phyloP scores from a whole-genome alignment of 2,329 filamentous ascomycete species.

The Cladophialophora exuberans region DNA sequence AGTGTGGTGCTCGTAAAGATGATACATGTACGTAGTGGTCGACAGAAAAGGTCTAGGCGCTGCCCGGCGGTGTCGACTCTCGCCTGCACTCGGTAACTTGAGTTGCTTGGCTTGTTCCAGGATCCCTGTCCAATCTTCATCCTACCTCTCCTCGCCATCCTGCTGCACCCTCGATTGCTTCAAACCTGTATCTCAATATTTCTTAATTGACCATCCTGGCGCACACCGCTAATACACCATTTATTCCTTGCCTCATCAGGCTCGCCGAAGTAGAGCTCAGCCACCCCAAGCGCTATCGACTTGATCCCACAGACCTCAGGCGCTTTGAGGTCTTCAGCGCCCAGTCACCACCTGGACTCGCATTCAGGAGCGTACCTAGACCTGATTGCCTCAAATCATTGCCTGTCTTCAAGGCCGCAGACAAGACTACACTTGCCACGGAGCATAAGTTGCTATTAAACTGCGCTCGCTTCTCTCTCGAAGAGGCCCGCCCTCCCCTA shows the following conservation, averaged over 20 bases:
- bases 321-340: too few relatives aligned
- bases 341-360: too few relatives aligned
- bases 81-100: background rate
- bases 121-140: background rate
- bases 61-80: background rate
- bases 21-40: too few relatives aligned
- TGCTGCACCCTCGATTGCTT: background rate
- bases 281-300: background rate
- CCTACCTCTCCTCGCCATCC: background rate
- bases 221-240: background rate
- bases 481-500: too few relatives aligned
- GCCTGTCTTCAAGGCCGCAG: background rate
- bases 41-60: too few relatives aligned
- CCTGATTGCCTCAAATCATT: background rate
- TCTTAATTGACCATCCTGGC: background rate
- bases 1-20: too few relatives aligned
- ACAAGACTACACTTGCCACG: too few relatives aligned
- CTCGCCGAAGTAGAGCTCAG: background rate
- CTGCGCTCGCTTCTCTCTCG: too few relatives aligned
- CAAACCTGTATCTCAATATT: background rate
- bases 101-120: background rate
- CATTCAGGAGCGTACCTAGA: background rate
- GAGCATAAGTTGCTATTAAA: too few relatives aligned
- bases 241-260: background rate
- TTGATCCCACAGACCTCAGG: background rate